Conservation (phyloP, 768 basidiomycete species). For the Leccinum imitatum region DNA sequence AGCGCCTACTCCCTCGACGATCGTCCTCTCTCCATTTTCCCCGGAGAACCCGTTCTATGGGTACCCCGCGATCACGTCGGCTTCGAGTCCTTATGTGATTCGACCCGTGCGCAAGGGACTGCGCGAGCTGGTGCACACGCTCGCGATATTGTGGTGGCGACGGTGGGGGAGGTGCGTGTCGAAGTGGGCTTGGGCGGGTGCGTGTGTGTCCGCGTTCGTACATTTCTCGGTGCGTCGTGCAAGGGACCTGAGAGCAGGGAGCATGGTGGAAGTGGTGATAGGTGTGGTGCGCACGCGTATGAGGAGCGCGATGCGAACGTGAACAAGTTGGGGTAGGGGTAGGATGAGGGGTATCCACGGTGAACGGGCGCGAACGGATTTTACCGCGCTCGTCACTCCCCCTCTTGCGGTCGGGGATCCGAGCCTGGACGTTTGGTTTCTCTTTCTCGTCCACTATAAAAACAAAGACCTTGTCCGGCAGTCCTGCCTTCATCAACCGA, state of each 20-base stretch:
- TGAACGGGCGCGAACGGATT: background rate
- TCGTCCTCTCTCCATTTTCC: conserved; percentile 52
- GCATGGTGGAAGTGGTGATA: background rate
- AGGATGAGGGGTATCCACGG: background rate
- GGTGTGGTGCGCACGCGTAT: background rate
- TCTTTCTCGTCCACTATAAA: background rate
- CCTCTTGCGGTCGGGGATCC: background rate
- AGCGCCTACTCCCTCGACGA: conserved; percentile 10
- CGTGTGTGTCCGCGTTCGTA: conserved; percentile 30
- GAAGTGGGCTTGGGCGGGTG: conserved; percentile 21
- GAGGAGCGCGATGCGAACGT: background rate
- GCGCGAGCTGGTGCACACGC: conserved; percentile 63
- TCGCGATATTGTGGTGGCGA: conserved; percentile 63
- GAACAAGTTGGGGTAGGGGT: background rate
- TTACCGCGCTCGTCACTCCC: too few relatives aligned
- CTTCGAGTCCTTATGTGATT: conserved; percentile 33
- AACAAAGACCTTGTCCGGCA: background rate
- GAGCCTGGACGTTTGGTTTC: background rate
- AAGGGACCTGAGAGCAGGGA: background rate
- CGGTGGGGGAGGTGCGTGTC: conserved; percentile 50
- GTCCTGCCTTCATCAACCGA: background rate
- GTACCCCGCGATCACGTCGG: conserved; percentile 49
- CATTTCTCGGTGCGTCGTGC: background rate
- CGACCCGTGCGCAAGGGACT: conserved; percentile 51
- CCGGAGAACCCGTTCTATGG: conserved; percentile 73